Percentiles rank a stretch among this genome's conserved stretches.
phyloP scores from a whole-genome alignment of 257 asterid species.

The Fraxinus cuspidata region DNA sequence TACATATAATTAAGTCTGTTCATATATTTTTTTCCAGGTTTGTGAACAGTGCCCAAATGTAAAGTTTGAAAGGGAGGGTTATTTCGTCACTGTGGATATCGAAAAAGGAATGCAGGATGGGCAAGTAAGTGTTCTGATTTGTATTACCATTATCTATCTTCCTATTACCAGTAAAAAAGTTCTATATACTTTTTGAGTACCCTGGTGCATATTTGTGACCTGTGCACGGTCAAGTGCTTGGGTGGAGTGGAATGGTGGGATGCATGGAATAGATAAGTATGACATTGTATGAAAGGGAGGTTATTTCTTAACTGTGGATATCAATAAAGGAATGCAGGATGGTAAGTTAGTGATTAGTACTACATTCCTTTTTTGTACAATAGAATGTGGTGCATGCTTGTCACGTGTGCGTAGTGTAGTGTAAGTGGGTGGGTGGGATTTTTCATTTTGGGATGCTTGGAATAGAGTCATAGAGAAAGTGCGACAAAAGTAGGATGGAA shows the following conservation, averaged over 20 bases:
- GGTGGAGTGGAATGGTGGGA: background rate
- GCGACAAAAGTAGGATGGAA: background rate
- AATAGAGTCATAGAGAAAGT: background rate
- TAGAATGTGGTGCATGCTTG: background rate
- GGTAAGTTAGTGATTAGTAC: background rate
- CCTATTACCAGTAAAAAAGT: background rate
- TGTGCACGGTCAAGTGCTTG: background rate
- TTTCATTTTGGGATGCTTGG: background rate
- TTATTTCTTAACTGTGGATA: background rate
- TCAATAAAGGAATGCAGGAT: background rate
- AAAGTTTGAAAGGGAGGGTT: constrained; percentile 92
- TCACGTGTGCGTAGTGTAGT: background rate
- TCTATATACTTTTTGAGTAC: background rate
- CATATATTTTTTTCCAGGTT: constrained; percentile 53
- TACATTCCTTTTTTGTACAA: background rate
- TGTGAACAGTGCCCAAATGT: constrained; percentile 96
- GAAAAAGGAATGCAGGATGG: constrained; percentile 99
- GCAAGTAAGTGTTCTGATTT: constrained; percentile 53
- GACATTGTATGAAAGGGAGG: background rate
- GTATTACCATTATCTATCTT: background rate
- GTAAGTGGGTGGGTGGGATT: background rate
- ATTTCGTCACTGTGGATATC: constrained; percentile 86
- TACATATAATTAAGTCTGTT: background rate
- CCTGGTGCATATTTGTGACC: background rate
- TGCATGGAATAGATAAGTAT: background rate